A percentile compares a stretch with the other conserved stretches of the same genome.
phyloP scores from a whole-genome alignment of 495 filamentous ascomycete species.

The Penicillium psychrofluorescens region DNA sequence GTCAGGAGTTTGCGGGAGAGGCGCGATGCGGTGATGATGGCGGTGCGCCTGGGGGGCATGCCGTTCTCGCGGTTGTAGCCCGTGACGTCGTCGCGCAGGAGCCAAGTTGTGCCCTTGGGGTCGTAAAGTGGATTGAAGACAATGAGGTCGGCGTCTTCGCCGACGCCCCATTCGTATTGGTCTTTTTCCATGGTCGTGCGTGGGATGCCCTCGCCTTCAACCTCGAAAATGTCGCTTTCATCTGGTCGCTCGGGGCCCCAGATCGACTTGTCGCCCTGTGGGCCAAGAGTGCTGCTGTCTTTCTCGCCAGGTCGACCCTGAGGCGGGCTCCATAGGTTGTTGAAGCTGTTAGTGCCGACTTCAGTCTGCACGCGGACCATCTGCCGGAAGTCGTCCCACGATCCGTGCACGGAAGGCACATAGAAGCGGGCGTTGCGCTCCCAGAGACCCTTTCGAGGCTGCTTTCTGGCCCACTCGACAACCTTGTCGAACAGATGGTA shows the following conservation, averaged over 20 bases:
- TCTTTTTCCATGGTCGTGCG: slow-evolving; percentile 67
- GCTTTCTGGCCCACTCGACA: slow-evolving; percentile 65
- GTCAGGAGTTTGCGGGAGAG: slow-evolving; percentile 74
- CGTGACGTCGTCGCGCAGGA: slow-evolving; percentile 78
- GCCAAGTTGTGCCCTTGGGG: slow-evolving; percentile 82
- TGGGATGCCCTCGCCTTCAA: slow-evolving; percentile 63
- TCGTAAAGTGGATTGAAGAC: slow-evolving; percentile 93
- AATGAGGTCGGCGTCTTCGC: slow-evolving; percentile 88
- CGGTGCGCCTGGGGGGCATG: slow-evolving; percentile 71
- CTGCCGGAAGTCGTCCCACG: slow-evolving; percentile 87
- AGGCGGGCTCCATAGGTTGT: slow-evolving; percentile 58
- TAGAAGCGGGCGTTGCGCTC: slow-evolving; percentile 91
- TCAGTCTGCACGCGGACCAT: slow-evolving; percentile 89
- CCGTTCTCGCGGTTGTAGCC: slow-evolving; percentile 69
- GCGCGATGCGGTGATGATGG: slow-evolving; percentile 80
- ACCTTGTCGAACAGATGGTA: slow-evolving; percentile 80
- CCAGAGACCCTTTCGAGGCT: slow-evolving; percentile 89
- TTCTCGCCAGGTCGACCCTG: slow-evolving; percentile 28
- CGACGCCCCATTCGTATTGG: slow-evolving; percentile 80
- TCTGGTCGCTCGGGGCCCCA: slow-evolving; percentile 79
- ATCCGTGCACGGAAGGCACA: slow-evolving; percentile 77
- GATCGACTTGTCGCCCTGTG: slow-evolving; percentile 61
- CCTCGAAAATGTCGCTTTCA: slow-evolving; percentile 59
- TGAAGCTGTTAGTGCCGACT: slow-evolving; percentile 64
- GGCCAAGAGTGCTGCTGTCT: slow-evolving; percentile 28